Base-by-base conservation (phyloP, 768 basidiomycete genomes). In the Xerocomus potaroensis region DNA sequence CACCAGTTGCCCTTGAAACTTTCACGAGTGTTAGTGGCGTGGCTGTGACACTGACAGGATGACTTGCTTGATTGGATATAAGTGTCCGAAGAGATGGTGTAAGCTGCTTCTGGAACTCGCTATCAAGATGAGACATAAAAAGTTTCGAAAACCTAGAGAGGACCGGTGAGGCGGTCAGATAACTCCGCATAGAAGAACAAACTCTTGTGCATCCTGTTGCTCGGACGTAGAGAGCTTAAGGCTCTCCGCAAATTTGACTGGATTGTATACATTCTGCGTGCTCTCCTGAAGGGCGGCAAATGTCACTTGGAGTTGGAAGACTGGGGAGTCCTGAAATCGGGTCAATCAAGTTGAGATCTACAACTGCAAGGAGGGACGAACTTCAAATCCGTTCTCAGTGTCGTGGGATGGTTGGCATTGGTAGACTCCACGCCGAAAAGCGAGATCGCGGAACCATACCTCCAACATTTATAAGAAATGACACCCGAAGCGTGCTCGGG, bases 191-290 rank as follows among this genome's bases (percentile, higher is more conserved):
- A 47, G 23, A 57, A 37, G 8, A 42, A 58, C 80, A 44, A 59
- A 96, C 91, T 98, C 95, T 67, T 94, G 91, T 24, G 95, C 93
- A 69, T 98, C 95, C 67, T 97, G 94, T 60, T 98, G 95, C 60
- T 96, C 89, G 4, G 84, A 75, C 1, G 84, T 82, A 16, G 84
- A 78, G 31, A 98, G 70, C 48, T 83, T 78, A 43, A 98, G 70
- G 54, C 90, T 90, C 61, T 93, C 84, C 6, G 94, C 87, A 12
- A 98, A 77, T 51, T 83, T 86, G 14, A 72, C 69, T 0, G 95
- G 95, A 66, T 97, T 91, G 61, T 87, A 93, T 0, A 84, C 80
- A 39, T 65, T 76, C 55, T 81, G 73, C 4, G 72, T 72, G 49
- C 87, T 80, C 48, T 81, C 74, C 59, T 97, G 89, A 41, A 98